Evolutionary conservation across 2,329 filamentous ascomycete species (phyloP), one percentile per base, ranked within the genome.

Genomic region (Hypomyces perniciosus): DNA sequence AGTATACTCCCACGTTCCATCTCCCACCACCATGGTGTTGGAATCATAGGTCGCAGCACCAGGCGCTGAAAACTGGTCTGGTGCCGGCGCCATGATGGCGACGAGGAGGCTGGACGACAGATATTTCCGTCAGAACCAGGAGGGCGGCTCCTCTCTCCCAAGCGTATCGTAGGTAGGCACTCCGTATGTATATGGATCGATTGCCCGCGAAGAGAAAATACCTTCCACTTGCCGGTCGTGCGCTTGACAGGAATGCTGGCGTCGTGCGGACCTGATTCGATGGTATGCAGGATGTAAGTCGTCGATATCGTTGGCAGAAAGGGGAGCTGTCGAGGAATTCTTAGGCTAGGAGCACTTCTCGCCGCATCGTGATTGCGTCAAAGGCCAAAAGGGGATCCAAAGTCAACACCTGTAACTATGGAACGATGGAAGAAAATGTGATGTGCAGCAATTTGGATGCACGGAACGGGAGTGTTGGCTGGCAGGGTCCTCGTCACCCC

Each of bases 1-100:
- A 53, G 78, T 75, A 51, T 85, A 85, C 61, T 91, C 85, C 88
- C 88, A 93, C 33, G 88, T 92, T 26, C 88, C 88, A 65, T 92
- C 88, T 56, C 88, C 88, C 12, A 92, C 87, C 50, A 74, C 77
- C 76, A 91, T 75, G n/a, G 83, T 88, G 62, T 84, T 76, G 46
- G 86, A 90, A 59, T 78, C 76, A 70, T 92, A 92, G 57, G 77
- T 81, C 65, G 82, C 85, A 68, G 83, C 82, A 63, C 88, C 88
- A 45, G 88, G 79, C 57, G 85, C 77, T 57, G 85, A 85, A 62
- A 87, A 75, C 61, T 72, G 70, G 63, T 79, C 74, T 67, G 75
- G 69, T 65, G 76, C 69, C 72, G 79, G 76, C 73, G 79, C 79
- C 80, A 84, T 83, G 65, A 64, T 66, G 76, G 76, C 76, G 72